These are phyloP conservation scores for Ormosia emarginata DNA, from an alignment of 306 rosid genomes.

Conservation along the genomic window DNA sequence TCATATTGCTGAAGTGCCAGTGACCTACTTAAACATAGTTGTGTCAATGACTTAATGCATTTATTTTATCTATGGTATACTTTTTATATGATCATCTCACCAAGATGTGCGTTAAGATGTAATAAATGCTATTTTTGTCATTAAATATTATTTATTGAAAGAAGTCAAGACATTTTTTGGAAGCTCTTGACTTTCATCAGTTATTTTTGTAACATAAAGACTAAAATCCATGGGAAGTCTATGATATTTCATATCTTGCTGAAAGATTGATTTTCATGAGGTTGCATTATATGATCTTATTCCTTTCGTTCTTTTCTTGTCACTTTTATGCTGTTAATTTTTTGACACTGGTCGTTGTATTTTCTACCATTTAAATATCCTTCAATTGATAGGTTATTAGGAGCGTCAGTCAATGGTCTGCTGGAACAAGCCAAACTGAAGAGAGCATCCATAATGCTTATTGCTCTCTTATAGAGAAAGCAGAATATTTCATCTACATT, in stretches of 20 bases:
- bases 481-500: constrained; percentile 90
- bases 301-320: constrained; percentile 4
- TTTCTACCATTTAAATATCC: neutral
- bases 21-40: neutral
- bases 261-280: neutral
- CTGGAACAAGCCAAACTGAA: constrained; percentile 97
- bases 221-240: neutral
- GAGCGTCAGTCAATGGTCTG: constrained; percentile 99
- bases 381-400: constrained; percentile 71
- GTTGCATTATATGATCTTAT: constrained; percentile 5
- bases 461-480: constrained; percentile 89
- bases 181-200: neutral
- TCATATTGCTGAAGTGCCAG: neutral
- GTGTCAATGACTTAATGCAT: neutral
- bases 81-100: constrained; percentile 10
- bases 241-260: constrained; percentile 9
- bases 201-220: neutral
- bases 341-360: constrained; percentile 13
- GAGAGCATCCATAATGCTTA: constrained; percentile 94
- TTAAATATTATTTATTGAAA: neutral
- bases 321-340: constrained; percentile 4
- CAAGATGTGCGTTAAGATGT: constrained; percentile 10
- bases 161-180: constrained; percentile 7
- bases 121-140: neutral
- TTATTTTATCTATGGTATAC: neutral